A percentile compares a stretch with the other conserved stretches of the same genome.
Evolutionary conservation across 768 basidiomycete species (phyloP).

Genomic region (Kwoniella europaea): DNA sequence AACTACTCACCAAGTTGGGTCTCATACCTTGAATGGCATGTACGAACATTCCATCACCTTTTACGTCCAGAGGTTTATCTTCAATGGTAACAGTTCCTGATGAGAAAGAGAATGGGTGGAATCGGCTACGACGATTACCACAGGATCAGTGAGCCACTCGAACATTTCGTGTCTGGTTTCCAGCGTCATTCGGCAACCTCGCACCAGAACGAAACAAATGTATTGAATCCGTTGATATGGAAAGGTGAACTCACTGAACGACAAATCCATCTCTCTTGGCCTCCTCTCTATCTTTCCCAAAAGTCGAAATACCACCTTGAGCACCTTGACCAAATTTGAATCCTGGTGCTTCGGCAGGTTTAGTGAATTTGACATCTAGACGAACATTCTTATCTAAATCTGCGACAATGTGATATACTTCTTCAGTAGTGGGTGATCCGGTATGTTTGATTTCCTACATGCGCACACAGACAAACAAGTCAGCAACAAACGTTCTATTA

Average conservation of each 20-base stretch:
- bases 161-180: too few relatives aligned
- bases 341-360: conserved; percentile 74
- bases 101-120: conserved; percentile 76
- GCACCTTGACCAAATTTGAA: conserved; percentile 90
- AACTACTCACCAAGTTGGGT: conserved; percentile 69
- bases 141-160: neutral
- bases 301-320: conserved; percentile 69
- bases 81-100: conserved; percentile 72
- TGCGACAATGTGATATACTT: conserved; percentile 77
- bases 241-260: conserved; percentile 64
- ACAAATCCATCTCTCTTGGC: conserved; percentile 65
- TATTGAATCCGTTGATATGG: neutral
- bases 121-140: conserved; percentile 62
- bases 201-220: too few relatives aligned
- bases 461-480: too few relatives aligned
- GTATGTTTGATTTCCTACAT: conserved; percentile 56
- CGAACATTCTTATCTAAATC: conserved; percentile 81
- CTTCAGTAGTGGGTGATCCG: conserved; percentile 63
- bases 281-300: conserved; percentile 54
- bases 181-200: too few relatives aligned
- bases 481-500: too few relatives aligned
- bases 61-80: conserved; percentile 63
- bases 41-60: conserved; percentile 70
- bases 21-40: conserved; percentile 99
- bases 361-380: conserved; percentile 73